These are phyloP conservation scores for Acmispon strigosus DNA, from an alignment of 306 rosid genomes.

Conservation along the genomic window DNA sequence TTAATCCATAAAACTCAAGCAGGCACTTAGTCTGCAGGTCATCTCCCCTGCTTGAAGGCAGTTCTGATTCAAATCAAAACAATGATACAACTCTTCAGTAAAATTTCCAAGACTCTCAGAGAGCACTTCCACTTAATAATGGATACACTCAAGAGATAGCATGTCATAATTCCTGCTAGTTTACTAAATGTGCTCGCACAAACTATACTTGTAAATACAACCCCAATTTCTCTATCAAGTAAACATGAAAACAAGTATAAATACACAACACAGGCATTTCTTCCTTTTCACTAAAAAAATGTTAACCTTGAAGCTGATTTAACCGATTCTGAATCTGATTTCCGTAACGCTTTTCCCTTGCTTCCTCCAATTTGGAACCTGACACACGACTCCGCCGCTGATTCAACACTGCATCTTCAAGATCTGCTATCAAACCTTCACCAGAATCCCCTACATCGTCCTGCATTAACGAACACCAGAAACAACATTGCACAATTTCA, in stretches of 20 bases:
- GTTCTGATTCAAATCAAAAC: constrained; percentile 56
- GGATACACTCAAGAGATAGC: neutral
- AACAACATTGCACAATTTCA: neutral
- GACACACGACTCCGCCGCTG: constrained; percentile 46
- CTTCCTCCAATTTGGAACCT: constrained; percentile 45
- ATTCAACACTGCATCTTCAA: constrained; percentile 56
- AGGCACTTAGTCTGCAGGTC: constrained; percentile 92
- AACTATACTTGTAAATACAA: constrained; percentile 5
- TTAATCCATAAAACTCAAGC: constrained; percentile 86
- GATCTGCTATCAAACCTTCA: constrained; percentile 49
- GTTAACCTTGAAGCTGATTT: constrained; percentile 73
- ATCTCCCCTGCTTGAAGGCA: constrained; percentile 95
- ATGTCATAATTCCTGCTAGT: neutral
- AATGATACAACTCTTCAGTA: constrained; percentile 13
- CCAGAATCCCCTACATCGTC: constrained; percentile 29
- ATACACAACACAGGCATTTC: neutral
- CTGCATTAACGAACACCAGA: constrained; percentile 38
- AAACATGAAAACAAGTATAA: constrained; percentile 11
- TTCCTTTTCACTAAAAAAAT: too few relatives aligned
- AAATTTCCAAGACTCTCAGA: neutral
- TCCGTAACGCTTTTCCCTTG: constrained; percentile 48
- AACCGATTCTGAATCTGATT: constrained; percentile 62
- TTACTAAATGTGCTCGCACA: constrained; percentile 3
- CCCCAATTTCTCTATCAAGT: neutral
- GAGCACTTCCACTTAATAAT: constrained; percentile 7